A percentile compares a stretch with the other conserved stretches of the same genome.
These are phyloP conservation scores for Berkeleyomyces basicola DNA, from an alignment of 2,329 filamentous ascomycete genomes.

Conservation along the genomic window DNA sequence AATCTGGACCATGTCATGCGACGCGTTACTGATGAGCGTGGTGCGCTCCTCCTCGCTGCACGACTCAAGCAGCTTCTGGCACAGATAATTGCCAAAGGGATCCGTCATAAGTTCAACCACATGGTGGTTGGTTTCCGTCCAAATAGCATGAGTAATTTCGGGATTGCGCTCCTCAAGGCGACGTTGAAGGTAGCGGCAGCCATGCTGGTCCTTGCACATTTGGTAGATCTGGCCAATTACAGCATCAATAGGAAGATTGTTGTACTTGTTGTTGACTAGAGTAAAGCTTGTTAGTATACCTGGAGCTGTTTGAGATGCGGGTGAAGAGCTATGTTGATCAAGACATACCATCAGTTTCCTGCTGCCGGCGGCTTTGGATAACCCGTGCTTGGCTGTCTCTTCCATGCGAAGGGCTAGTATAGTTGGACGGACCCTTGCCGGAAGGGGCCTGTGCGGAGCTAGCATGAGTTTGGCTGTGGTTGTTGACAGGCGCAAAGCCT, in stretches of 20 bases:
- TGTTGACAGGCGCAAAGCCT: not conserved
- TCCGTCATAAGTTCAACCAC: constrained; percentile 98
- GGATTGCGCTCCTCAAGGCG: constrained; percentile 82
- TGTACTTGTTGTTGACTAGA: constrained; percentile 58
- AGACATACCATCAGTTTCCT: constrained; percentile 51
- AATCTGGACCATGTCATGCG: constrained; percentile 75
- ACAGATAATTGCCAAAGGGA: constrained; percentile 97
- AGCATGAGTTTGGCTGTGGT: not conserved
- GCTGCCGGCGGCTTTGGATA: constrained; percentile 57
- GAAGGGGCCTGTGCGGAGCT: not conserved
- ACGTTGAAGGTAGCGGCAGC: constrained; percentile 91
- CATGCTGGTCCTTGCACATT: constrained; percentile 94
- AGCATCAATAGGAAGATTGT: constrained; percentile 65
- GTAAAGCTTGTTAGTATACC: not conserved
- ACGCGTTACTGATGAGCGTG: constrained; percentile 75
- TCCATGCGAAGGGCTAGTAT: constrained; percentile 27
- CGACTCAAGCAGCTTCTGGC: constrained; percentile 93
- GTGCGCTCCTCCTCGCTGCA: constrained; percentile 93
- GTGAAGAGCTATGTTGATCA: constrained; percentile 7
- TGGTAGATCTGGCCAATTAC: constrained; percentile 72
- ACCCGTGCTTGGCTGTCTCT: constrained; percentile 62
- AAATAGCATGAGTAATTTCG: constrained; percentile 81
- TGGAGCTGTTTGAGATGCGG: not conserved
- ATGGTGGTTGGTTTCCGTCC: constrained; percentile 80
- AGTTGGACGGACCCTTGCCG: not conserved